Base-by-base conservation (phyloP, 148 eudicot genomes). In the Suaeda aralocaspica region DNA sequence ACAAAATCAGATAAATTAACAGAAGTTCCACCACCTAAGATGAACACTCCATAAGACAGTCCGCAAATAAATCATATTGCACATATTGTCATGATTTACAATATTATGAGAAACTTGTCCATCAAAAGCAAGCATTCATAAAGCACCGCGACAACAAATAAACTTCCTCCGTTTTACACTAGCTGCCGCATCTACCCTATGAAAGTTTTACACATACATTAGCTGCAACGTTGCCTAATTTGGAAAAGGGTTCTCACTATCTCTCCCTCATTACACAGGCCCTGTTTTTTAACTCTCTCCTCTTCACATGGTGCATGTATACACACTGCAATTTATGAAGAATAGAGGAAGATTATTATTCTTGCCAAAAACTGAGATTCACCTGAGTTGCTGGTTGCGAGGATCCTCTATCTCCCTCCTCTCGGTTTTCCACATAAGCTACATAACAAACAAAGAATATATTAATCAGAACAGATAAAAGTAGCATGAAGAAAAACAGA, bases 381-480 rank as follows among this genome's bases (percentile, higher is more conserved):
- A 93, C 98, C 98, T 93, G 96, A 48, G 88, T 85, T 22, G 73
- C 73, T 41, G 81, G 90, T 64, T 90, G 87, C 63, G 92, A 62
- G 24, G 83, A 72, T 72, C 87, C 89, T 76, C 87, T 84, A 55
- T 88, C 88, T 25, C 75, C 64, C 18, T 88, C 95, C 76, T 93
- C 92, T 71, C 89, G 87, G 55, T 86, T 83, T 83, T 93, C 98
- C 76, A 78, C 92, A 73, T 93, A 90, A 66, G 96, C 98, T 93
- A 68, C 78, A 56, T 41, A 48, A 49, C 52, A 72, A 45, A 16
- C 46, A 69, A 50, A 3, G 0, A 18, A 1, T 52, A 16, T 16
- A 33, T 44, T 62, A 14, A 34, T 19, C 66, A 30, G 24, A 45
- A 29, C 53, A 46, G 18, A 9, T 12, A 34, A 66, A 29, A 19